phyloP scores from a whole-genome alignment of 306 rosid species.

The Lagenaria siceraria region DNA sequence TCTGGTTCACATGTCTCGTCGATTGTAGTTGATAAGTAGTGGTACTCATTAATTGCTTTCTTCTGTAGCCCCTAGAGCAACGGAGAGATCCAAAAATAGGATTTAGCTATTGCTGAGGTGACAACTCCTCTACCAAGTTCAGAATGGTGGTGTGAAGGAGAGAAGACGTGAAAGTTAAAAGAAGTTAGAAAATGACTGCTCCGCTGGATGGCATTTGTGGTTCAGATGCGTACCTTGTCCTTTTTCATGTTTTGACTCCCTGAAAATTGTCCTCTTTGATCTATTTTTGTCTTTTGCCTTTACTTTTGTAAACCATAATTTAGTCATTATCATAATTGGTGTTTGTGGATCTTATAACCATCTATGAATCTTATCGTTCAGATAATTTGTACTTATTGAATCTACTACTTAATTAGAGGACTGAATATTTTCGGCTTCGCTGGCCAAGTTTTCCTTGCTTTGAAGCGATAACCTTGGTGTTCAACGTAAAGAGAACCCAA shows the following conservation, averaged over 20 bases:
- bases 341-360: slow-evolving; percentile 49
- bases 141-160: slow-evolving; percentile 11
- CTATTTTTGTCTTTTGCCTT: slow-evolving; percentile 19
- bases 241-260: slow-evolving; percentile 24
- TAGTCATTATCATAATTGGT: slow-evolving; percentile 25
- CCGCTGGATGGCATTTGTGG: slow-evolving; percentile 15
- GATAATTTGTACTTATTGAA: neutral
- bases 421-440: neutral
- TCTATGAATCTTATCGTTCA: neutral
- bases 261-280: neutral
- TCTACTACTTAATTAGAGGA: neutral
- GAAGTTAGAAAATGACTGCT: slow-evolving; percentile 16
- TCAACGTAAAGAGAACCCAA: neutral
- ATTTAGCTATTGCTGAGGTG: slow-evolving; percentile 22
- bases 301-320: slow-evolving; percentile 22
- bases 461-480: neutral
- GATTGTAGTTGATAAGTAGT: neutral
- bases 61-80: slow-evolving; percentile 73
- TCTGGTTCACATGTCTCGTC: neutral
- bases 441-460: neutral
- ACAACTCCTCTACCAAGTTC: slow-evolving; percentile 15
- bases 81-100: slow-evolving; percentile 73
- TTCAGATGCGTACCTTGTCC: slow-evolving; percentile 23
- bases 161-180: slow-evolving; percentile 10
- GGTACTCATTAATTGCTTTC: slow-evolving; percentile 1